phyloP scores from a whole-genome alignment of 495 filamentous ascomycete genomes.

The Neurospora africana region DNA sequence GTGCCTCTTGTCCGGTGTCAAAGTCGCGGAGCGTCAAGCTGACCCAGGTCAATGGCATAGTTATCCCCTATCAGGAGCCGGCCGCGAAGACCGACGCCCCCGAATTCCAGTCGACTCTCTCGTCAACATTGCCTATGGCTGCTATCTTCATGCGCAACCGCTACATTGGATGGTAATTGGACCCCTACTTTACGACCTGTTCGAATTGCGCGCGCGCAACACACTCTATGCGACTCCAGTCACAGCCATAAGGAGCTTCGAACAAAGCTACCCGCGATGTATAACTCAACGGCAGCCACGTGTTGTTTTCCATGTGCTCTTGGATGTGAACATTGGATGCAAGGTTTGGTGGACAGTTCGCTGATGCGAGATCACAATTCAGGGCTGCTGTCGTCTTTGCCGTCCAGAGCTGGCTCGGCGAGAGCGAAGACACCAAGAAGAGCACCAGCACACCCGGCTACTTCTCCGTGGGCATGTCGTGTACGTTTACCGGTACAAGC shows the following conservation, averaged over 20 bases:
- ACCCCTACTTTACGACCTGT: neutral
- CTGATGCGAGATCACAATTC: neutral
- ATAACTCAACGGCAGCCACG: neutral
- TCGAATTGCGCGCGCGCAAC: neutral
- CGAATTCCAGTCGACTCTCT: constrained; percentile 55
- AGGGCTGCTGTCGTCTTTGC: constrained; percentile 80
- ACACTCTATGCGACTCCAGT: neutral
- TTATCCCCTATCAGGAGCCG: constrained; percentile 42
- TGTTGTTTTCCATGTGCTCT: neutral
- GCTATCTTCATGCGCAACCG: constrained; percentile 88
- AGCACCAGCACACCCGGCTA: constrained; percentile 63
- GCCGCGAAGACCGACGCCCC: constrained; percentile 31
- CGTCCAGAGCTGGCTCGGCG: constrained; percentile 76
- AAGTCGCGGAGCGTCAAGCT: constrained; percentile 13
- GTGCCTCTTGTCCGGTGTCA: constrained; percentile 68
- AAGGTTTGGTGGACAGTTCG: neutral
- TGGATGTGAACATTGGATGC: neutral
- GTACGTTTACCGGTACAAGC: constrained; percentile 42
- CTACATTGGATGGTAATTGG: constrained; percentile 72
- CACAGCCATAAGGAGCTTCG: neutral
- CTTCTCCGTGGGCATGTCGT: constrained; percentile 74
- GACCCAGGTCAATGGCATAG: constrained; percentile 25
- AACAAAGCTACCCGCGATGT: neutral
- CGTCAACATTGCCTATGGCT: constrained; percentile 84
- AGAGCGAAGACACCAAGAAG: constrained; percentile 65